These are phyloP conservation scores for Zygoascus sp. DNA, from an alignment of 1,139 yeast species.

Conservation along the genomic window DNA sequence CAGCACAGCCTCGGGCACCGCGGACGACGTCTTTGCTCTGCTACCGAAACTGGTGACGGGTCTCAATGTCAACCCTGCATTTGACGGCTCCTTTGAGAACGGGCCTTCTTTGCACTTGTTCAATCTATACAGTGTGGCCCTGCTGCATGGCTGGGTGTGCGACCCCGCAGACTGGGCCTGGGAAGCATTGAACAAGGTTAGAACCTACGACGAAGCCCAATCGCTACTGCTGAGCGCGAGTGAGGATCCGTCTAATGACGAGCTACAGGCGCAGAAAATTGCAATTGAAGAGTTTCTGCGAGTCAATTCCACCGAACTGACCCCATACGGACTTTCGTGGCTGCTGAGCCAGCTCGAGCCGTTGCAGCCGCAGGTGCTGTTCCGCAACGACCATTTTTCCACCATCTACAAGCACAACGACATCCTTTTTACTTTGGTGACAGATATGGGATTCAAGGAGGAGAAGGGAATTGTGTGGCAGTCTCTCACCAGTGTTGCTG, in stretches of 20 bases:
- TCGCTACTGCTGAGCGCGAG: constrained; percentile 28
- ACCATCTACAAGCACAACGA: constrained; percentile 56
- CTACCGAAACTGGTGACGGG: constrained; percentile 72
- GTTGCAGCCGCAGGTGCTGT: constrained; percentile 57
- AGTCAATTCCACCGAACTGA: constrained; percentile 63
- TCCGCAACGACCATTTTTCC: constrained; percentile 81
- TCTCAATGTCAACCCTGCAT: constrained; percentile 64
- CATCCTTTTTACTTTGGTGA: constrained; percentile 58
- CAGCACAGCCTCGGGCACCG: constrained; percentile 23
- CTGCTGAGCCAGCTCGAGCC: constrained; percentile 40
- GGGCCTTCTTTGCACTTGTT: constrained; percentile 44
- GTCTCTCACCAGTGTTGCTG: constrained; percentile 58
- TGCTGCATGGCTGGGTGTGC: constrained; percentile 51
- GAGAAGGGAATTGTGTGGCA: constrained; percentile 67
- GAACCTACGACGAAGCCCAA: constrained; percentile 47
- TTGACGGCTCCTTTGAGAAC: constrained; percentile 59
- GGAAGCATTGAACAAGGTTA: constrained; percentile 33
- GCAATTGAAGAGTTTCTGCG: constrained; percentile 42
- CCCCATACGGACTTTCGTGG: constrained; percentile 53
- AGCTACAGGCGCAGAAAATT: constrained; percentile 18
- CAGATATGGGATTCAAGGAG: constrained; percentile 61
- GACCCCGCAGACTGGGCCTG: constrained; percentile 36
- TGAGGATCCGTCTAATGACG: constrained; percentile 17
- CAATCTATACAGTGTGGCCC: constrained; percentile 42
- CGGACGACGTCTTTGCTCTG: constrained; percentile 42